Conservation (phyloP, 768 basidiomycete genomes). For the Rhizopogon rudus region DNA sequence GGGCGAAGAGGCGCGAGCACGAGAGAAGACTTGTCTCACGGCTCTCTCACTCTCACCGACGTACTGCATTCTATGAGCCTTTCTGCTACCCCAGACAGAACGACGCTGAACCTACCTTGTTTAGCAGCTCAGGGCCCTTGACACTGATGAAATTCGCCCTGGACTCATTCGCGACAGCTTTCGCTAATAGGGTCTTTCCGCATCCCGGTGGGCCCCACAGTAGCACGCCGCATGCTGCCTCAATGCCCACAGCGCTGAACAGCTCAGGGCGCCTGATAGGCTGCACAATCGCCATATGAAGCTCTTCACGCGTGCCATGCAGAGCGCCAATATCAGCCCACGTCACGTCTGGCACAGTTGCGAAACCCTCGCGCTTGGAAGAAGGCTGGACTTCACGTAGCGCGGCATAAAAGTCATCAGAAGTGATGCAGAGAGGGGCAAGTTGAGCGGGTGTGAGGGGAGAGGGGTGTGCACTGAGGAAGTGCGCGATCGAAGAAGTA, state of each 20-base stretch:
- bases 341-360: conserved; percentile 92
- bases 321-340: conserved; percentile 96
- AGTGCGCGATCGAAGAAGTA: conserved; percentile 76
- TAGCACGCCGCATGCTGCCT: conserved; percentile 87
- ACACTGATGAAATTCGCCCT: conserved; percentile 97
- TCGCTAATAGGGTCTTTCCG: conserved; percentile 96
- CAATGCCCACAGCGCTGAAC: conserved; percentile 85
- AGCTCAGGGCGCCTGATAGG: conserved; percentile 88
- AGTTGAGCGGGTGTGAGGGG: conserved; percentile 78
- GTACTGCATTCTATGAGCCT: conserved; percentile 48
- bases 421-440: conserved; percentile 74
- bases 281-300: conserved; percentile 97
- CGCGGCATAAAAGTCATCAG: conserved; percentile 74
- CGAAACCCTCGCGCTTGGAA: conserved; percentile 95
- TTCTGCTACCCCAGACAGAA: background rate
- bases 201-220: conserved; percentile 99
- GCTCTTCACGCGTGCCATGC: conserved; percentile 78
- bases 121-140: conserved; percentile 93
- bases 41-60: conserved; percentile 97
- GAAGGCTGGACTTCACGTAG: conserved; percentile 92
- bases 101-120: conserved; percentile 62
- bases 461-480: conserved; percentile 81
- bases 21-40: conserved; percentile 89
- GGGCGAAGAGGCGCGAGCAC: conserved; percentile 89
- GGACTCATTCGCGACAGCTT: conserved; percentile 96